Conservation (phyloP, 2,329 filamentous ascomycete species). For the Aplosporella prunicola region DNA sequence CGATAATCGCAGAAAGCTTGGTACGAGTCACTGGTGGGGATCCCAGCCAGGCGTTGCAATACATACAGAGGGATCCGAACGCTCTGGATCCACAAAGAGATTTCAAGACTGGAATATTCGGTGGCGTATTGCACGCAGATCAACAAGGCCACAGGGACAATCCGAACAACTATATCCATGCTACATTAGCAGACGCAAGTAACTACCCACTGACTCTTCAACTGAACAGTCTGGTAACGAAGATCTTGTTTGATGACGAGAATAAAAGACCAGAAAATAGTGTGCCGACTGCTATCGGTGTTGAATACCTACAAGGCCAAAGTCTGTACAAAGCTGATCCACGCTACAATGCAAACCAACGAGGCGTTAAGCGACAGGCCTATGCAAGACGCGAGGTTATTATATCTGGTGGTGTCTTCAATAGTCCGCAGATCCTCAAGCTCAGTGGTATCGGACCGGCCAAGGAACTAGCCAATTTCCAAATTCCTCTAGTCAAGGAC, state of each 20-base stretch:
- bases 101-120: too few species aligned
- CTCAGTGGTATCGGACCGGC: slow-evolving; percentile 52
- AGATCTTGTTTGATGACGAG: slow-evolving; percentile 43
- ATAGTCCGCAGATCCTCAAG: slow-evolving; percentile 55
- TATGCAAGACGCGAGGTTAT: slow-evolving; percentile 37
- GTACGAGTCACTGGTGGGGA: too few species aligned
- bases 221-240: slow-evolving; percentile 55
- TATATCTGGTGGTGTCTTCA: slow-evolving; percentile 46
- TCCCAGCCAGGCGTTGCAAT: too few species aligned
- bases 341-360: slow-evolving; percentile 17
- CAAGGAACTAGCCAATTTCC: slow-evolving; percentile 41
- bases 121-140: too few species aligned
- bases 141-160: too few species aligned
- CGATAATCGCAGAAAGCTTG: too few species aligned
- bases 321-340: slow-evolving; percentile 32
- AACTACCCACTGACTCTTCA: slow-evolving; percentile 48
- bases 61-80: too few species aligned
- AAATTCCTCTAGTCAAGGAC: slow-evolving; percentile 45
- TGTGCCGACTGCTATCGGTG: slow-evolving; percentile 37
- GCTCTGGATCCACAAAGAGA: too few species aligned
- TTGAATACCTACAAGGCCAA: slow-evolving; percentile 33
- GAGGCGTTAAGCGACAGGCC: slow-evolving; percentile 28
- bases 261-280: too few species aligned
- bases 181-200: too few species aligned
- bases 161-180: too few species aligned